Evolutionary conservation across 257 asterid genomes (phyloP).

Genomic region (Ehretia macrophylla): DNA sequence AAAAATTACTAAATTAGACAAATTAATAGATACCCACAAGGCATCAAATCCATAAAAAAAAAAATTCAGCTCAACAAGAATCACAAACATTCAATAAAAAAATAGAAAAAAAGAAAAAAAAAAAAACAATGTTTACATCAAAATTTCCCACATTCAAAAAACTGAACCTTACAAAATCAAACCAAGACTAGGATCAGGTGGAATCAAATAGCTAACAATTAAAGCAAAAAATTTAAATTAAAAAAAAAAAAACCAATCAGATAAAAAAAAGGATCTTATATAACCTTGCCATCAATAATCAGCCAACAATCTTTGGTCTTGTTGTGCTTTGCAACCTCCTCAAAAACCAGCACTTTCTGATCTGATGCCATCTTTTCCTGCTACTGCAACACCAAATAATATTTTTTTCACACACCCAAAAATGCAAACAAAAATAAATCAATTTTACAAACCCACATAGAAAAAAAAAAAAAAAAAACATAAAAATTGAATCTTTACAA

Average conservation of each 20-base stretch:
- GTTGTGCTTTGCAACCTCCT: constrained; percentile 77
- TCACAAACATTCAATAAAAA: background rate
- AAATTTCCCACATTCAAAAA: background rate
- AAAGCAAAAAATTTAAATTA: background rate
- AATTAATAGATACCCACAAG: background rate
- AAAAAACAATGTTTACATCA: too few relatives aligned
- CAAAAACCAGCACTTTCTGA: constrained; percentile 48
- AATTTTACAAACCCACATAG: background rate
- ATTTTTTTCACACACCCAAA: background rate
- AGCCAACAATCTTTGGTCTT: constrained; percentile 87
- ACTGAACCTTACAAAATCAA: background rate
- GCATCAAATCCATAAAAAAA: background rate
- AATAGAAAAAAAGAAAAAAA: too few relatives aligned
- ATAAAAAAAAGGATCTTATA: constrained; percentile 7
- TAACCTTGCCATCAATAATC: constrained; percentile 74
- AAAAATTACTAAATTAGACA: background rate
- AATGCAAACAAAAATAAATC: background rate
- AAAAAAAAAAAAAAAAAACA: background rate
- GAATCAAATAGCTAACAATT: too few relatives aligned
- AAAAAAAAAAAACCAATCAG: background rate
- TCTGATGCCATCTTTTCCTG: constrained; percentile 51
- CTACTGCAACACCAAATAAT: constrained; percentile 14
- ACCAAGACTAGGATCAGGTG: background rate
- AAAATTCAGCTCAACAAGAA: background rate
- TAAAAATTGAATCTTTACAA: background rate